These are phyloP conservation scores for Opeltia flavorubescens DNA, from an alignment of 495 filamentous ascomycete species.

Conservation along the genomic window DNA sequence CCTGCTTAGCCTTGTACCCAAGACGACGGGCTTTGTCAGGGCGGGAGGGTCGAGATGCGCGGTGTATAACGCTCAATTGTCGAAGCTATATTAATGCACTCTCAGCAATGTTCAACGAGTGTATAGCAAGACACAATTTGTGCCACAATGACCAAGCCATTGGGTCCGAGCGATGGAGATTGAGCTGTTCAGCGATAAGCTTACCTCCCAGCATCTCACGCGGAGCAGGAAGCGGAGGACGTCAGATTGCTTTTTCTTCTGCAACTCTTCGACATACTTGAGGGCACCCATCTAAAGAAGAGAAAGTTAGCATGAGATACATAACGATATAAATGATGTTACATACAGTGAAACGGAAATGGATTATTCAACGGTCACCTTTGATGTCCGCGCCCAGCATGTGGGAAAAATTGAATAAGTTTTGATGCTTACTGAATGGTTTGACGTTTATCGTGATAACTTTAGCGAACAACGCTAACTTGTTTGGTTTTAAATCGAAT, in stretches of 20 bases:
- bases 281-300: constrained; percentile 67
- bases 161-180: neutral
- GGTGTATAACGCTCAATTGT: constrained; percentile 98
- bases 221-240: constrained; percentile 97
- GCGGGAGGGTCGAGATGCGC: constrained; percentile 92
- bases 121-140: constrained; percentile 64
- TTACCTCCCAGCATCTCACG: constrained; percentile 99
- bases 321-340: no score
- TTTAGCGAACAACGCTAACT: no score
- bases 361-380: constrained; percentile 6
- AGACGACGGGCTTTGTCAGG: constrained; percentile 99
- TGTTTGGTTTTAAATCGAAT: no score
- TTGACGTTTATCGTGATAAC: no score
- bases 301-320: constrained; percentile 15
- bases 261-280: constrained; percentile 99
- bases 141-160: constrained; percentile 10
- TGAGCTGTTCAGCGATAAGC: constrained; percentile 29
- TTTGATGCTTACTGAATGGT: no score
- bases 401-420: no score
- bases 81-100: constrained; percentile 99
- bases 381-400: neutral
- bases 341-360: no score
- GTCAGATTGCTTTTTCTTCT: constrained; percentile 99
- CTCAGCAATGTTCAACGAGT: constrained; percentile 99
- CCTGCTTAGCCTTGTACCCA: constrained; percentile 99